Evolutionary conservation across 2,329 filamentous ascomycete genomes (phyloP).

Genomic region (Lecanicillium sp.): DNA sequence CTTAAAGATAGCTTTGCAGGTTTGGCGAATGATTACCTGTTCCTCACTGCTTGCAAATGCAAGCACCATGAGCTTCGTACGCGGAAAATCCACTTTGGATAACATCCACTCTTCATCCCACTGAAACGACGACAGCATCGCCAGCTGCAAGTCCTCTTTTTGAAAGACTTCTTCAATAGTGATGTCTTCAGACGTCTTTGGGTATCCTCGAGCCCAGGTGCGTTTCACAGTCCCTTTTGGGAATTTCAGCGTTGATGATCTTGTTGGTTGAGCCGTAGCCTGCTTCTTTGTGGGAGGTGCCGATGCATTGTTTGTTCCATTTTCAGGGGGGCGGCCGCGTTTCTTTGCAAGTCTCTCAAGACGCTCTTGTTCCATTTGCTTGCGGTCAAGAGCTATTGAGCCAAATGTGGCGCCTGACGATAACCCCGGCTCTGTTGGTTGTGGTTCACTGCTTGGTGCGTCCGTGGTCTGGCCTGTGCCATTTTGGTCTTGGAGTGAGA

Average conservation of each 20-base stretch:
- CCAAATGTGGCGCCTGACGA: conserved; percentile 18
- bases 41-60: conserved; percentile 44
- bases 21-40: conserved; percentile 32
- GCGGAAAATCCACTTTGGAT: conserved; percentile 54
- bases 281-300: conserved; percentile 19
- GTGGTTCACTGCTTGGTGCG: conserved; percentile 6
- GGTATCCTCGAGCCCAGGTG: conserved; percentile 63
- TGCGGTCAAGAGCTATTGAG: conserved; percentile 58
- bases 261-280: background rate
- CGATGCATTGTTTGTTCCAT: background rate
- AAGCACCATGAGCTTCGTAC: conserved; percentile 55
- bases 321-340: conserved; percentile 13
- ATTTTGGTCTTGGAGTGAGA: conserved; percentile 37
- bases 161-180: conserved; percentile 83
- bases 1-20: too few relatives aligned
- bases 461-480: background rate
- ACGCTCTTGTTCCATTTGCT: conserved; percentile 78
- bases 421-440: conserved; percentile 10
- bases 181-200: conserved; percentile 61
- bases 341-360: conserved; percentile 60
- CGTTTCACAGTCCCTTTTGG: conserved; percentile 64
- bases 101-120: conserved; percentile 79
- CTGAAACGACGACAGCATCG: conserved; percentile 78
- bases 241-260: conserved; percentile 27
- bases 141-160: conserved; percentile 60